Conservation (phyloP, 1,284 basidiomycete genomes). For the Trametes versicolor region DNA sequence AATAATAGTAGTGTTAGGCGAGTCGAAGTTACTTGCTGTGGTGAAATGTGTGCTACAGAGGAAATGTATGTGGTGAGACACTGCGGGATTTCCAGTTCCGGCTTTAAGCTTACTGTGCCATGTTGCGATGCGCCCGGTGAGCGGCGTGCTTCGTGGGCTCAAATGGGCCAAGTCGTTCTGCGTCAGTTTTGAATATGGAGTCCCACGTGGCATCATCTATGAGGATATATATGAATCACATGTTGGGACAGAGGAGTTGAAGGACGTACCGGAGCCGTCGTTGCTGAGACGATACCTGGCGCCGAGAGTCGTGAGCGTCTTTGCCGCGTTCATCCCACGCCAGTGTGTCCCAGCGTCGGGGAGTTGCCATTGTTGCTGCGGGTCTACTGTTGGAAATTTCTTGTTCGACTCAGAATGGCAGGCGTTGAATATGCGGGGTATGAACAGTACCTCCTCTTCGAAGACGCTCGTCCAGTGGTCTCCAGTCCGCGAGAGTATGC, state of each 20-base stretch:
- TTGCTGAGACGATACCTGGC: background rate
- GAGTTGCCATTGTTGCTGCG: background rate
- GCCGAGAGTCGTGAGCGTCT: background rate
- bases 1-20: too few species aligned
- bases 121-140: too few species aligned
- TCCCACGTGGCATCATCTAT: background rate
- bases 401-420: background rate
- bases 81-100: too few species aligned
- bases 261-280: slow-evolving; percentile 43
- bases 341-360: background rate
- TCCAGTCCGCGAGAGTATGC: background rate
- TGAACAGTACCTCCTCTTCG: background rate
- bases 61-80: too few species aligned
- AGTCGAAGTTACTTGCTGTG: background rate
- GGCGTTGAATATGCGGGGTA: background rate
- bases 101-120: too few species aligned
- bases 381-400: background rate
- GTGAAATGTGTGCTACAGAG: background rate
- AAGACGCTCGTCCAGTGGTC: background rate
- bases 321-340: background rate
- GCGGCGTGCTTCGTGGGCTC: too few species aligned
- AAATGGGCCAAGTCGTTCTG: too few species aligned
- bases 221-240: background rate
- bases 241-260: slow-evolving; percentile 37
- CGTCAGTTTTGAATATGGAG: too few species aligned